Conservation (phyloP, 768 basidiomycete genomes). For the Kwoniella sp. region DNA sequence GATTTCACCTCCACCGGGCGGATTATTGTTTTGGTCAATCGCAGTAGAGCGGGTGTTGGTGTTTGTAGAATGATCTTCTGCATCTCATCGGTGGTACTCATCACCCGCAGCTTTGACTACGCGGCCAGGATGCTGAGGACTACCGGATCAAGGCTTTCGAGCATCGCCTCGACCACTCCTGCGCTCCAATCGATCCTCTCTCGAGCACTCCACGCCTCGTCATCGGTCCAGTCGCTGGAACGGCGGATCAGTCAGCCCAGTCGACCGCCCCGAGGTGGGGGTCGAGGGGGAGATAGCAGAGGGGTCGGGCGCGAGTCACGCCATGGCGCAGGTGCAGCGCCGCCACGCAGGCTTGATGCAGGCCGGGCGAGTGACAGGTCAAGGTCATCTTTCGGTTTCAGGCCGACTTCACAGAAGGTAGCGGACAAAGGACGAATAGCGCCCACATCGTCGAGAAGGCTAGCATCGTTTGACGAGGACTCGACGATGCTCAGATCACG, state of each 20-base stretch:
- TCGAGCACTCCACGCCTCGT: conserved; percentile 17
- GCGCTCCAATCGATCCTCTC: conserved; percentile 18
- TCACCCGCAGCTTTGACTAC: too few relatives aligned
- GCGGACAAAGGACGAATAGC: conserved; percentile 6
- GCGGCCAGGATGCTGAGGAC: too few relatives aligned
- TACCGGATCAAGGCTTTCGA: conserved; percentile 2
- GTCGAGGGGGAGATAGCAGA: neutral
- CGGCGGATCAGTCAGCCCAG: neutral
- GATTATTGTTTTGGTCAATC: too few relatives aligned
- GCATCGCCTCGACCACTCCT: conserved; percentile 11
- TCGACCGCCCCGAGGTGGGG: neutral
- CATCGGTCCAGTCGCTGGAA: neutral
- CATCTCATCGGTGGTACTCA: too few relatives aligned
- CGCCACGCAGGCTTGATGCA: too few relatives aligned
- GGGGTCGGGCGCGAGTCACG: too few relatives aligned
- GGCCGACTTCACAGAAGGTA: neutral
- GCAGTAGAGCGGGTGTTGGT: too few relatives aligned
- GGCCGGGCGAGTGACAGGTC: too few relatives aligned
- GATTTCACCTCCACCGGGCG: too few relatives aligned
- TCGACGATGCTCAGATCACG: too few relatives aligned
- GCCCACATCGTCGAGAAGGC: conserved; percentile 7
- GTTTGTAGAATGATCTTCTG: too few relatives aligned
- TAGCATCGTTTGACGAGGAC: conserved; percentile 3
- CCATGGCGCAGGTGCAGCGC: too few relatives aligned
- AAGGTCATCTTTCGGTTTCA: neutral